Evolutionary conservation across 2,329 filamentous ascomycete genomes (phyloP), one percentile per base, ranked within the genome.

Genomic region (Arachnomyces sp.): DNA sequence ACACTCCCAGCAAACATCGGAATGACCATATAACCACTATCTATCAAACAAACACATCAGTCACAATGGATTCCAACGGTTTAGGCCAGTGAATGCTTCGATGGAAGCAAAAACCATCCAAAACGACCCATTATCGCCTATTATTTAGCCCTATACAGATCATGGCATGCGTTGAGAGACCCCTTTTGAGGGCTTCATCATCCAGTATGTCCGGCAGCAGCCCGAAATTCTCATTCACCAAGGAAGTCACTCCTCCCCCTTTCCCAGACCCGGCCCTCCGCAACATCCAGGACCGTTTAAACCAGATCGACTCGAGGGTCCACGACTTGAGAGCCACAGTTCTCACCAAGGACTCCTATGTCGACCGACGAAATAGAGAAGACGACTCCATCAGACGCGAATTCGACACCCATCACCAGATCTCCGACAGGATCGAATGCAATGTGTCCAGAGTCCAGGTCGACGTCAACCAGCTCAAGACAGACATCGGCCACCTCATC

Each of bases 311-410:
- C 33, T 59, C 61, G 3, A 59, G 56, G 36, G 49, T 65, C 5
- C 49, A 56, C 18, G 61, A 64, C 13, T 50, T 65, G n/a, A 59
- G 58, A 20, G 55, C 59, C 11, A 55, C 50, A 17, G 50, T 61
- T n/a, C 42, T 65, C 20, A 64, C 61, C 15, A 61, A 60, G 42
- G 60, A 65, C 35, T 54, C 50, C 17, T 65, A 65, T 48, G 50
- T 58, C 34, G 60, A 64, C 36, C 56, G 61, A 39, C 53, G 61
- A 2, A 64, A 63, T 43, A 55, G 58, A 12, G 60, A 65, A 49
- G 62, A 65, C 43, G 53, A 61, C 8, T 56, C 59, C 32, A 54
- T 65, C 28, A 57, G 59, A 31, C 59, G 60, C 5, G 62, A 65
- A 40, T 64, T 65, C 28, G 57, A 63, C 39, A 48, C 51, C 36